Evolutionary conservation across 2,329 filamentous ascomycete species (phyloP).

Genomic region (Diplodia mutila): DNA sequence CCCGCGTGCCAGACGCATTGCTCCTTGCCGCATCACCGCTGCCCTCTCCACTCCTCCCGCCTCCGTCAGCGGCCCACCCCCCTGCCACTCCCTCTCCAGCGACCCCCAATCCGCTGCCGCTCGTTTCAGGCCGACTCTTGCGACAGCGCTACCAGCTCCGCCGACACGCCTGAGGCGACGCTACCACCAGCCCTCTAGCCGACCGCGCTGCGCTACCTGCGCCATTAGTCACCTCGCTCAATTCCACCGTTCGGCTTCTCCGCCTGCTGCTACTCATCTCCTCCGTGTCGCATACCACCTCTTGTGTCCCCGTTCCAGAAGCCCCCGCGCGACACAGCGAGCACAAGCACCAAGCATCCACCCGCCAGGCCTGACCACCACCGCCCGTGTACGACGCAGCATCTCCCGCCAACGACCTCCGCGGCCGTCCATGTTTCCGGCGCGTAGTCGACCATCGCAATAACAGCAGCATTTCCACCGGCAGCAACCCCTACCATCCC

Average conservation of each 20-base stretch:
- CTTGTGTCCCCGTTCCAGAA: conserved; percentile 41
- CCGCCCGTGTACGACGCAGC: conserved; percentile 13
- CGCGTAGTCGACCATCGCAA: background rate
- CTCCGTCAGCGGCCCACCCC: conserved; percentile 17
- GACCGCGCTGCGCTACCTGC: conserved; percentile 19
- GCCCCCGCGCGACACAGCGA: conserved; percentile 25
- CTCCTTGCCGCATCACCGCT: conserved; percentile 19
- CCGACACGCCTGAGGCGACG: conserved; percentile 24
- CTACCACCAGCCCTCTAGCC: conserved; percentile 26
- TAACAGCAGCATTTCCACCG: background rate
- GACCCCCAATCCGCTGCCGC: conserved; percentile 21
- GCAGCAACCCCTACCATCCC: conserved; percentile 8
- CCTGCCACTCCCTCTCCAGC: conserved; percentile 24
- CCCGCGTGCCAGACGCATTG: background rate
- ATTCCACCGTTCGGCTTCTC: conserved; percentile 3
- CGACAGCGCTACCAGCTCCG: conserved; percentile 26
- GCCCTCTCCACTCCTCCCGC: conserved; percentile 12
- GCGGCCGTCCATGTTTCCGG: background rate
- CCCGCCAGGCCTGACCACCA: background rate
- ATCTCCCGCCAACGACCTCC: background rate
- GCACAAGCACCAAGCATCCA: background rate
- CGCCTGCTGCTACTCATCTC: conserved; percentile 3
- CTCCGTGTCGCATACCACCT: conserved; percentile 24
- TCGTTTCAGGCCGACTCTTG: conserved; percentile 26
- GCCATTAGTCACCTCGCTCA: conserved; percentile 18